Evolutionary conservation across 805 yeast genomes (phyloP).

Genomic region (Komagataella kurtzmanii): DNA sequence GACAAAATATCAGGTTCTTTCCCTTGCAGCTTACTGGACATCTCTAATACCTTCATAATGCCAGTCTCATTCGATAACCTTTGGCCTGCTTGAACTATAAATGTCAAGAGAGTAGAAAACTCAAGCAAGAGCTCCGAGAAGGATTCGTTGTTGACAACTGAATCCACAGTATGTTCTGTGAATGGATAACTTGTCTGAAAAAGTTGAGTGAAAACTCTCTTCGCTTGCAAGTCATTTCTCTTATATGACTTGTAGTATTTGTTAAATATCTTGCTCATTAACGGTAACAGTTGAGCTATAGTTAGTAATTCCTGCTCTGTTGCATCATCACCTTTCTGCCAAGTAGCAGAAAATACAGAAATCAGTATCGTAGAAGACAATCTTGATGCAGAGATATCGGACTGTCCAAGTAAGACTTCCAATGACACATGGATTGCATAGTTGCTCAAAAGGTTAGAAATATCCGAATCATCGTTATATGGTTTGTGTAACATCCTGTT

Average conservation of each 20-base stretch:
- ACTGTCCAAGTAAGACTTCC: slow-evolving; percentile 37
- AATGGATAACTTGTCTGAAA: slow-evolving; percentile 65
- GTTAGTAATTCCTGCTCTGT: slow-evolving; percentile 27
- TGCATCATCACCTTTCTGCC: slow-evolving; percentile 7
- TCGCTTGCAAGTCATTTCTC: slow-evolving; percentile 35
- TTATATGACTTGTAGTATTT: slow-evolving; percentile 37
- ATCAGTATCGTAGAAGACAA: slow-evolving; percentile 48
- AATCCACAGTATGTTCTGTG: slow-evolving; percentile 51
- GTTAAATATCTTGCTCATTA: slow-evolving; percentile 34
- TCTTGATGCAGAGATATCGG: slow-evolving; percentile 47
- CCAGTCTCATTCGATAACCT: not conserved
- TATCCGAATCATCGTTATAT: slow-evolving; percentile 16
- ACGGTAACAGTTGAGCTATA: slow-evolving; percentile 39
- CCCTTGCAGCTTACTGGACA: not conserved
- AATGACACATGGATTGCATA: slow-evolving; percentile 41
- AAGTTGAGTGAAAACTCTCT: slow-evolving; percentile 50
- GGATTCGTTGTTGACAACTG: slow-evolving; percentile 54
- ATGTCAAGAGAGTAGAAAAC: slow-evolving; percentile 39
- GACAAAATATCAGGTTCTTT: not conserved
- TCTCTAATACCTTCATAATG: not conserved
- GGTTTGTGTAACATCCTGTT: slow-evolving; percentile 36
- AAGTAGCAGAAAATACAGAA: slow-evolving; percentile 24
- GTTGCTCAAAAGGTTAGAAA: slow-evolving; percentile 25
- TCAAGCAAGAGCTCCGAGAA: slow-evolving; percentile 66
- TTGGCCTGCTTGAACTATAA: not conserved